Conservation (phyloP, 2,329 filamentous ascomycete genomes). For the Lachnum nothofagi region DNA sequence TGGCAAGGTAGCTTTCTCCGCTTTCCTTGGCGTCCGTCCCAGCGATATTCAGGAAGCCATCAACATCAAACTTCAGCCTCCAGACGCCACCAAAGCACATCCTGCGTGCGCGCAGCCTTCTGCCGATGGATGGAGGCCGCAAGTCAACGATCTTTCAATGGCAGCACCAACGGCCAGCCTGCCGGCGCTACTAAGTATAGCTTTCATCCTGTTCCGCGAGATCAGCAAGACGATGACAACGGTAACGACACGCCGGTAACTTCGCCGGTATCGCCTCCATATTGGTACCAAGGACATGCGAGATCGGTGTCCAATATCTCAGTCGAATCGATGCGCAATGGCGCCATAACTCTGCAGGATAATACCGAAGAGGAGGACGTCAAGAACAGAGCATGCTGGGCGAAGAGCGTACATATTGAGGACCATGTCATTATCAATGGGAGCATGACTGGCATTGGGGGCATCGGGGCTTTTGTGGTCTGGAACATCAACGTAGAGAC, state of each 20-base stretch:
- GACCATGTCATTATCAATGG: constrained; percentile 49
- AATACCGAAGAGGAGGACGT: constrained; percentile 47
- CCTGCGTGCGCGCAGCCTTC: constrained; percentile 14
- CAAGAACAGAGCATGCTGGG: constrained; percentile 57
- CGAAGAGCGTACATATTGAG: constrained; percentile 55
- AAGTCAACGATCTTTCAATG: constrained; percentile 15
- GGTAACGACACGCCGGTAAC: constrained; percentile 27
- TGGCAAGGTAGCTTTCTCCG: too few relatives aligned
- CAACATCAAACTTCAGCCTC: constrained; percentile 16
- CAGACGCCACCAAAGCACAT: not conserved
- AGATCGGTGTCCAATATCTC: constrained; percentile 42
- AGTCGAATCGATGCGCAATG: constrained; percentile 42
- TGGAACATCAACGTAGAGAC: constrained; percentile 90
- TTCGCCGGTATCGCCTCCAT: constrained; percentile 33
- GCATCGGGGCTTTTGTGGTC: constrained; percentile 80
- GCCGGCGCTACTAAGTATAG: constrained; percentile 5
- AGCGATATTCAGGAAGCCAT: not conserved
- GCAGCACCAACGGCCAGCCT: constrained; percentile 8
- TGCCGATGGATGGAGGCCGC: constrained; percentile 30
- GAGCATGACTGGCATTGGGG: constrained; percentile 43
- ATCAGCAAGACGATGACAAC: constrained; percentile 6
- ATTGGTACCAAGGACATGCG: constrained; percentile 35
- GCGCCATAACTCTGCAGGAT: constrained; percentile 57
- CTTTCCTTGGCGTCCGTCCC: too few relatives aligned
- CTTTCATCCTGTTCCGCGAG: constrained; percentile 1